Evolutionary conservation across 2,329 filamentous ascomycete genomes (phyloP), one percentile per base, ranked within the genome.

Genomic region (Aureobasidium sp.): DNA sequence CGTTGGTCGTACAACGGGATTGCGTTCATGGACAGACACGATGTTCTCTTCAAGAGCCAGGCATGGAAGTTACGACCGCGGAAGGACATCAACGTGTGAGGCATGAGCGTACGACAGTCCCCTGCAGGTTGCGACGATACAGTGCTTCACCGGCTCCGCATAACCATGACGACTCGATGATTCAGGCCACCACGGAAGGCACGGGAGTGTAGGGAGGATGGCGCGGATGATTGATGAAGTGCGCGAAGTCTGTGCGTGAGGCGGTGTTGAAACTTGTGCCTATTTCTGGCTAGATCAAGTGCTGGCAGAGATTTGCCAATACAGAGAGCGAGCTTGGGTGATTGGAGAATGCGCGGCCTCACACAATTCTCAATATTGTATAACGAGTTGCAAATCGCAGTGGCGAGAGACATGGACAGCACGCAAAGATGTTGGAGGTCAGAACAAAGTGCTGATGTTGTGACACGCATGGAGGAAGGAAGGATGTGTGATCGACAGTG

Each of bases 231-330:
- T 48, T 37, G 15, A n/a, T 58, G 39, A 15, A 32, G n/a, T 39
- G 27, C 29, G 15, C 21, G 8, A 11, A 27, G 54, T 48, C 54
- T 48, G 54, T 58, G 54, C 54, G 30, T 47, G 42, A 37, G 54
- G 54, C 54, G 54, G 54, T 58, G 54, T 58, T 58, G 42, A 58
- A 58, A 48, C 42, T 25, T 21, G 54, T 29, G 30, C 53, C 53
- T 57, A 57, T 45, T 57, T 57, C 29, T 45, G 53, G 53, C 10
- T 45, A 57, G 41, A 16, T 44, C 53, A 2, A 16, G 9, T 34
- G n/a, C 29, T 45, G 39, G 27, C 53, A 57, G 53, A 57, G 11
- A 57, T 57, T 57, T 57, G 53, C 53, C 53, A 57, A 57, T 57
- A 27, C 41, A 21, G 11, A 42, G 30, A 41, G 39, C 53, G 41